A percentile compares a stretch with the other conserved stretches of the same genome.
Conservation (phyloP, 805 yeast genomes). For the Spathaspora arborariae region DNA sequence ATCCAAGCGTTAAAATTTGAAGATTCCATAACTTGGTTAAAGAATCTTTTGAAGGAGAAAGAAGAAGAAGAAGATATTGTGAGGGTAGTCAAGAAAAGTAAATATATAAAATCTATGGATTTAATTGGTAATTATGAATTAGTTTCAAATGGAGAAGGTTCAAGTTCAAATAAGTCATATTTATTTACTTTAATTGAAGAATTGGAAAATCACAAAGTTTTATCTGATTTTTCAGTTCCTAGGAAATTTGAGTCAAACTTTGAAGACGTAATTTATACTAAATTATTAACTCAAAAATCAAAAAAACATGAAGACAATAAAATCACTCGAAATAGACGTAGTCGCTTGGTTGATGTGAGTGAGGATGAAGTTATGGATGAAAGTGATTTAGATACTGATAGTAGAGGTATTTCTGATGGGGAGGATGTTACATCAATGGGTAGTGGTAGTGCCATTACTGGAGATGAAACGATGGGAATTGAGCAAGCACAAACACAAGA, state of each 20-base stretch:
- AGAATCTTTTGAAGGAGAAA: conserved; percentile 6
- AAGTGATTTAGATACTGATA: conserved; percentile 22
- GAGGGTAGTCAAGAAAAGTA: conserved; percentile 1
- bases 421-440: conserved; percentile 20
- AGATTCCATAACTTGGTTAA: conserved; percentile 19
- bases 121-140: conserved; percentile 8
- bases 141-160: conserved; percentile 1
- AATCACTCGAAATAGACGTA: conserved; percentile 2
- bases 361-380: conserved; percentile 17
- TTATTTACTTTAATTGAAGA: conserved; percentile 6
- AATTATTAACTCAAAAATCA: conserved; percentile 1
- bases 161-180: conserved; percentile 5
- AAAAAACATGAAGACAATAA: not conserved
- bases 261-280: conserved; percentile 4
- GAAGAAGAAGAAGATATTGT: not conserved
- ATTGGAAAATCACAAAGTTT: conserved; percentile 2
- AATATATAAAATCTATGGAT: conserved; percentile 5
- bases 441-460: conserved; percentile 11
- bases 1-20: conserved; percentile 15
- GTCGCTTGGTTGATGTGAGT: not conserved
- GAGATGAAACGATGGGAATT: conserved; percentile 9
- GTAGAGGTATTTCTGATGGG: conserved; percentile 12
- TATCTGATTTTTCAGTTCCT: not conserved
- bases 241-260: conserved; percentile 7
- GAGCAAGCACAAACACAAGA: conserved; percentile 12